Percentiles rank a stretch among this genome's conserved stretches.
phyloP scores from a whole-genome alignment of 2,329 filamentous ascomycete species.

The Aureobasidium sp. region DNA sequence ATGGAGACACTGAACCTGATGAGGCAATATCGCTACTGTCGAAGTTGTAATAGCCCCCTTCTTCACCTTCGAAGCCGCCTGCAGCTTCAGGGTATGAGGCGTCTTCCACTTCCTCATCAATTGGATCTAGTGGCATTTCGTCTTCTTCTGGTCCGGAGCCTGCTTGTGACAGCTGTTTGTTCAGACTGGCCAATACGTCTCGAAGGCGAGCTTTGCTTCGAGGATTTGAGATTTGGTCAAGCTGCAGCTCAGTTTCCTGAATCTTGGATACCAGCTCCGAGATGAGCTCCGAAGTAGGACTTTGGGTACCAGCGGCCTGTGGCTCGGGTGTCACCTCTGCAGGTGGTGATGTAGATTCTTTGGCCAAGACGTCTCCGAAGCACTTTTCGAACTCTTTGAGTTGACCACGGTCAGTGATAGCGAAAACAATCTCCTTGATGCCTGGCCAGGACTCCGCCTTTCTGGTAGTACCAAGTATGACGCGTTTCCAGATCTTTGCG shows the following conservation, averaged over 20 bases:
- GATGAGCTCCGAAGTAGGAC: constrained; percentile 12
- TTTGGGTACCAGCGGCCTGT: not conserved
- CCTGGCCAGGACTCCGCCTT: constrained; percentile 32
- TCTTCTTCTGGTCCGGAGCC: constrained; percentile 21
- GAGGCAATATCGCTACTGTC: constrained; percentile 19
- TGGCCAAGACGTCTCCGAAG: constrained; percentile 32
- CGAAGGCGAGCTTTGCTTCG: constrained; percentile 23
- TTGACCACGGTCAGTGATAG: constrained; percentile 45
- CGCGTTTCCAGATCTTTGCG: constrained; percentile 46
- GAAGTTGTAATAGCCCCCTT: constrained; percentile 24
- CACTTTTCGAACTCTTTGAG: constrained; percentile 43
- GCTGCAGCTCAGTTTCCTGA: constrained; percentile 25
- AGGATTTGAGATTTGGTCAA: constrained; percentile 24
- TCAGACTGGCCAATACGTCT: constrained; percentile 24
- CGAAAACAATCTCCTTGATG: constrained; percentile 49
- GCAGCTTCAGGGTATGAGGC: constrained; percentile 11
- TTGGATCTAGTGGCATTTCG: constrained; percentile 19
- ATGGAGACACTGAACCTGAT: constrained; percentile 17
- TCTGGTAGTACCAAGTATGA: constrained; percentile 25
- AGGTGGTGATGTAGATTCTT: constrained; percentile 14
- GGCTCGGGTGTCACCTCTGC: constrained; percentile 7
- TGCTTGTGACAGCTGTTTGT: constrained; percentile 25
- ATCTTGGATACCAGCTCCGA: constrained; percentile 23
- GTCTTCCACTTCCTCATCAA: constrained; percentile 16
- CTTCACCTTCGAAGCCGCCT: constrained; percentile 24